Conservation (phyloP, 2,329 filamentous ascomycete species). For the Alternaria arborescens region DNA sequence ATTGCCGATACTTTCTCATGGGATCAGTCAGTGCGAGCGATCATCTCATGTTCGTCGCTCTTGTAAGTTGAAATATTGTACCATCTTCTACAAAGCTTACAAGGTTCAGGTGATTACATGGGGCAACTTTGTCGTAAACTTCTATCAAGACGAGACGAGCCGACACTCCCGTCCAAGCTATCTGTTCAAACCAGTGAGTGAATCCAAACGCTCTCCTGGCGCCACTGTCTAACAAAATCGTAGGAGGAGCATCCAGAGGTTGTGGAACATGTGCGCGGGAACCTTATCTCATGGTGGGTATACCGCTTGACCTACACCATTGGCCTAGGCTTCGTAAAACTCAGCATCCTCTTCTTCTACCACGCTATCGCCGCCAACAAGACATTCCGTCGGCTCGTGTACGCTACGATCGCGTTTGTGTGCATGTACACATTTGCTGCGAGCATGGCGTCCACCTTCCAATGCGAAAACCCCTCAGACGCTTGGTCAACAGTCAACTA, state of each 20-base stretch:
- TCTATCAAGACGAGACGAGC: conserved; percentile 46
- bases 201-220: background rate
- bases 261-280: conserved; percentile 33
- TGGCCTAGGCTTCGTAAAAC: conserved; percentile 45
- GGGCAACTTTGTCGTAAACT: conserved; percentile 48
- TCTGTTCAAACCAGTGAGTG: conserved; percentile 39
- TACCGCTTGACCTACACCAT: conserved; percentile 45
- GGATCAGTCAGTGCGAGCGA: conserved; percentile 42
- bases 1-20: conserved; percentile 46
- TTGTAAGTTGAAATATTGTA: conserved; percentile 29
- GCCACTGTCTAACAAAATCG: conserved; percentile 11
- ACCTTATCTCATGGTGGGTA: conserved; percentile 46
- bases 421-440: conserved; percentile 41
- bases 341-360: conserved; percentile 48
- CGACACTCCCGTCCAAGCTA: conserved; percentile 34
- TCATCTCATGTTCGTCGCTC: conserved; percentile 45
- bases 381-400: conserved; percentile 41
- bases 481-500: conserved; percentile 39
- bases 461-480: conserved; percentile 44
- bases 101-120: conserved; percentile 42
- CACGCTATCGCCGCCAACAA: conserved; percentile 45
- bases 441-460: conserved; percentile 41
- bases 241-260: conserved; percentile 43
- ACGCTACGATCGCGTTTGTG: conserved; percentile 43
- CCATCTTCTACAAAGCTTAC: conserved; percentile 15